Base-by-base conservation (phyloP, 1,284 basidiomycete genomes). In the Malassezia globosa region DNA sequence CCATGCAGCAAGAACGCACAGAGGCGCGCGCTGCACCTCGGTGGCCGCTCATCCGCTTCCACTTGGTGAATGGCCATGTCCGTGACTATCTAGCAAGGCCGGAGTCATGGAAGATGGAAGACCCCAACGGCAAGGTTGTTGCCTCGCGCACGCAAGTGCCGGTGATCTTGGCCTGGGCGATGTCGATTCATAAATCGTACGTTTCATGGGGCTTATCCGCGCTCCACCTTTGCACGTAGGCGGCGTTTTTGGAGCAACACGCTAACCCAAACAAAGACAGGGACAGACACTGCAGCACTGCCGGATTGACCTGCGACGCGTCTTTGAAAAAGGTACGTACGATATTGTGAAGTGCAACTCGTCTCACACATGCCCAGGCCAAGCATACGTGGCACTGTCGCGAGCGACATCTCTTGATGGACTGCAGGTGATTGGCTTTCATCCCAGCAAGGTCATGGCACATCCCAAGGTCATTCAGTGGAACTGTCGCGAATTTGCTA, bases 311-410 rank as follows among this genome's bases (percentile, higher is more conserved):
- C 54, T 71, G 18, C 55, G 57, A 33, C 55, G 55, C 19, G 60
- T 66, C 1, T 71, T 71, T 39, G 68, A 71, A 44, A 67, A 64
- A 41, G n/a, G n/a, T n/a, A n/a, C n/a, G n/a, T n/a, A n/a, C 64
- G 51, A n/a, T n/a, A n/a, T n/a, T 49, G 33, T 26, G 40, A 26
- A 29, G 27, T 23, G 27, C 46, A n/a, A n/a, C n/a, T n/a, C 19
- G 22, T 14, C 29, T 26, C 8, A 35, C 24, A 2, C 5, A 39
- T 39, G n/a, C n/a, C n/a, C n/a, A n/a, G 54, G 64, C 26, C 87
- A 88, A 76, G 88, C 88, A 27, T 96, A 97, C 64, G 90, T 96
- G 24, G 92, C 94, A 0, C 77, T 97, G 14, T 94, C 89, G 19
- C 86, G 94, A 26, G 94, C 94, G 2, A 94, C 89, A 0, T 83